Conservation (phyloP, 1,284 basidiomycete species). For the Ustilago crameri region DNA sequence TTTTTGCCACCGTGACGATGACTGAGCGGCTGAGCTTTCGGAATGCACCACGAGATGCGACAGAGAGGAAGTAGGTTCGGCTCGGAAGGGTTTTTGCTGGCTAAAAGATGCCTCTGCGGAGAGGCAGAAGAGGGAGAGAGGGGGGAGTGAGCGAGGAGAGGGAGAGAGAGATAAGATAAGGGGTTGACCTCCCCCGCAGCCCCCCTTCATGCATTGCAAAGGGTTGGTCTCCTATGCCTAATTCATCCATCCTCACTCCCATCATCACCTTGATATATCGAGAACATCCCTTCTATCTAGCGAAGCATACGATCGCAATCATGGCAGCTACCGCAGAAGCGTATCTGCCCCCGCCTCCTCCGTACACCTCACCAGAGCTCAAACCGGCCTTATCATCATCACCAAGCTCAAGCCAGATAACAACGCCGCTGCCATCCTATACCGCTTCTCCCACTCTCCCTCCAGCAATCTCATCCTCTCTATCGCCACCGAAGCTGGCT, state of each 20-base stretch:
- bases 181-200: background rate
- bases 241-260: too few species aligned
- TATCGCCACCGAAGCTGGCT: background rate
- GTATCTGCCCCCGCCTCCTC: too few species aligned
- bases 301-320: too few species aligned
- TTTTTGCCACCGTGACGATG: too few species aligned
- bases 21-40: too few species aligned
- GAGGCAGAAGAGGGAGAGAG: background rate
- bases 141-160: background rate
- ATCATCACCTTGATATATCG: too few species aligned
- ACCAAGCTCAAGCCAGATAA: background rate
- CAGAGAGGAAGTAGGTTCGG: too few species aligned
- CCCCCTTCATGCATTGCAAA: background rate
- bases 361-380: too few species aligned
- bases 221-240: too few species aligned
- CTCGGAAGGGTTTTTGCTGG: background rate
- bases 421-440: background rate
- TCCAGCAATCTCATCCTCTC: background rate
- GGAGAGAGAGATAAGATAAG: conserved; percentile 15
- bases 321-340: too few species aligned
- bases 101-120: background rate
- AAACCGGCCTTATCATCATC: background rate
- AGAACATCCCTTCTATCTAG: too few species aligned
- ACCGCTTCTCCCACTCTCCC: background rate
- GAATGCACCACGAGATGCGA: too few species aligned